Evolutionary conservation across 2,329 filamentous ascomycete species (phyloP).

Genomic region (Colletotrichum chlorophyti): DNA sequence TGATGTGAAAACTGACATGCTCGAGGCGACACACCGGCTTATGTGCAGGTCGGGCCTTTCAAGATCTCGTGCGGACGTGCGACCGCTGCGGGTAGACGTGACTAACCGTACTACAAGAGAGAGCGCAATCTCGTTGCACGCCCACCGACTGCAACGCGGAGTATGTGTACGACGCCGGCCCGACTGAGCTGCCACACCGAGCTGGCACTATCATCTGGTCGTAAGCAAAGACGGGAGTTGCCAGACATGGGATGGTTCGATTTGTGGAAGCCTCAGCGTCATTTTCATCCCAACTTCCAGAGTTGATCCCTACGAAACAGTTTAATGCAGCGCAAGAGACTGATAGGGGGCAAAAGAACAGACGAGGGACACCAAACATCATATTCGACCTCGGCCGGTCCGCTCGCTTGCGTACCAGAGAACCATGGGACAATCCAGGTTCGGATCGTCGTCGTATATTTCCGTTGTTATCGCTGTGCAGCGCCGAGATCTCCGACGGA

Average conservation of each 20-base stretch:
- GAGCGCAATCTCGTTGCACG: slow-evolving; percentile 18
- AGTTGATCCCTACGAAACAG: too few relatives aligned
- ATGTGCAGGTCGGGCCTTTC: slow-evolving; percentile 15
- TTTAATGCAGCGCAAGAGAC: too few relatives aligned
- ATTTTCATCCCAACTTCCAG: not conserved
- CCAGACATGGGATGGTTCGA: not conserved
- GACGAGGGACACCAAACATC: too few relatives aligned
- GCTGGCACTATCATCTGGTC: not conserved
- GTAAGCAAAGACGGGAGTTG: too few relatives aligned
- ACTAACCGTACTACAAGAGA: not conserved
- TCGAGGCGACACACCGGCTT: not conserved
- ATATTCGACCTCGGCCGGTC: too few relatives aligned
- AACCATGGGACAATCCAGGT: too few relatives aligned
- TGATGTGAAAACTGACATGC: slow-evolving; percentile 18
- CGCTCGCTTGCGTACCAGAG: too few relatives aligned
- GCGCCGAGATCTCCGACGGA: not conserved
- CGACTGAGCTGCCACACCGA: slow-evolving; percentile 1
- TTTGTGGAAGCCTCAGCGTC: too few relatives aligned
- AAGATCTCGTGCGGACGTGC: not conserved
- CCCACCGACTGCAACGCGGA: not conserved
- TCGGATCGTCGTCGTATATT: too few relatives aligned
- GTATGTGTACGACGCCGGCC: slow-evolving; percentile 3
- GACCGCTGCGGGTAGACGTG: not conserved
- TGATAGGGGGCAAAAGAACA: too few relatives aligned
- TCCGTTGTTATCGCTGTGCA: too few relatives aligned